These are phyloP conservation scores for Rhizopus stolonifer DNA, from an alignment of 371 early-diverging fungal species.

Conservation along the genomic window DNA sequence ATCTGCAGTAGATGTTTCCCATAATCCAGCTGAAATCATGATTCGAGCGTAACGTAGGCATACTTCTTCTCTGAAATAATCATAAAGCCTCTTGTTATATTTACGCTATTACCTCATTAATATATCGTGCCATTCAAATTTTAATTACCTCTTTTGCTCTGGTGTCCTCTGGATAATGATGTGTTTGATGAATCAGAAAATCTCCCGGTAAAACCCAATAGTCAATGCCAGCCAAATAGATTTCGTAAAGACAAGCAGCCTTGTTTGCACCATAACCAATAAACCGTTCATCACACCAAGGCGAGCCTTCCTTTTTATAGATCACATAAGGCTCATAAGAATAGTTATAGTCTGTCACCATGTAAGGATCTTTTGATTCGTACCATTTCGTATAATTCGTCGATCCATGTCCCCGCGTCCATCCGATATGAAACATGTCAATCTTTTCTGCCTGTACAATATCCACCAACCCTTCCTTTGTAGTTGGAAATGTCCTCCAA, in stretches of 20 bases:
- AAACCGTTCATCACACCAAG: slow-evolving; percentile 71
- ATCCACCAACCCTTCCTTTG: slow-evolving; percentile 45
- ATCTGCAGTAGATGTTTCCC: slow-evolving; percentile 18
- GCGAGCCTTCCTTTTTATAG: slow-evolving; percentile 59
- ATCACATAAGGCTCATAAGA: slow-evolving; percentile 68
- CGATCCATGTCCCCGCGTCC: slow-evolving; percentile 60
- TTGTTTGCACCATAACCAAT: slow-evolving; percentile 73
- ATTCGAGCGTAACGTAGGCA: slow-evolving; percentile 63
- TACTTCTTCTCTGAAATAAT: slow-evolving; percentile 65
- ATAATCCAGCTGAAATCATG: slow-evolving; percentile 38
- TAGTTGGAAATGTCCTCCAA: slow-evolving; percentile 55
- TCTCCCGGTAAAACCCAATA: slow-evolving; percentile 64
- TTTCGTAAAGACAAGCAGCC: slow-evolving; percentile 69
- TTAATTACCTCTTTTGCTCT: slow-evolving; percentile 68
- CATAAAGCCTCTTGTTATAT: slow-evolving; percentile 63
- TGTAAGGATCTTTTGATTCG: slow-evolving; percentile 41
- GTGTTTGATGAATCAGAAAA: slow-evolving; percentile 67
- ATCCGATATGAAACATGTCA: slow-evolving; percentile 61
- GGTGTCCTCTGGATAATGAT: slow-evolving; percentile 64
- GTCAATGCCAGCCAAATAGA: slow-evolving; percentile 64
- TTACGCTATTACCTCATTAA: too few relatives aligned
- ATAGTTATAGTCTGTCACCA: slow-evolving; percentile 53
- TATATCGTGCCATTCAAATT: too few relatives aligned
- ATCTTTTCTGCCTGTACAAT: slow-evolving; percentile 49
- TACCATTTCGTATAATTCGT: slow-evolving; percentile 64